These are phyloP conservation scores for Coemansia sp. DNA, from an alignment of 192 early-diverging fungal species.

Conservation along the genomic window DNA sequence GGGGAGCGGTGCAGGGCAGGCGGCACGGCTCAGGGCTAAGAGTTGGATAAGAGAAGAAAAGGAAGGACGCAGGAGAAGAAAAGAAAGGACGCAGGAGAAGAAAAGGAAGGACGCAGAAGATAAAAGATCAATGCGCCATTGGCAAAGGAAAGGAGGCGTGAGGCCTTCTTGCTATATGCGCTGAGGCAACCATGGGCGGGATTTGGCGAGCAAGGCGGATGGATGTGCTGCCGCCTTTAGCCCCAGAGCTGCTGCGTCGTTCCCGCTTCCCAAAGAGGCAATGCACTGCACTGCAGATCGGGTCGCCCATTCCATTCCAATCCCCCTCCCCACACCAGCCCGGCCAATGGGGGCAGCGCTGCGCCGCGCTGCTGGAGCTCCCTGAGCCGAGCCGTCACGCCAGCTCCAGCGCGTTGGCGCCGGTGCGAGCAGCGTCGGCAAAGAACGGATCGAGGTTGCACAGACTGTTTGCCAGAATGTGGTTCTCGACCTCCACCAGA, in stretches of 20 bases:
- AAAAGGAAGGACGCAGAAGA: too few relatives aligned
- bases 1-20: too few relatives aligned
- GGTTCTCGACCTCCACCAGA: constrained; percentile 25
- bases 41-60: too few relatives aligned
- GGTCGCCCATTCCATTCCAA: not conserved
- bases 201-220: not conserved
- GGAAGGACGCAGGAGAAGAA: too few relatives aligned
- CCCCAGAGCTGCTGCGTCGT: not conserved
- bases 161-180: too few relatives aligned
- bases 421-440: not conserved
- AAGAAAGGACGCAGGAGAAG: too few relatives aligned
- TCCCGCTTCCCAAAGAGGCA: not conserved
- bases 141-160: too few relatives aligned
- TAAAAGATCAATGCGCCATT: too few relatives aligned
- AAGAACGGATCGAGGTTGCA: constrained; percentile 11
- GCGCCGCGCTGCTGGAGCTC: not conserved
- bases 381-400: not conserved
- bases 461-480: constrained; percentile 14
- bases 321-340: not conserved
- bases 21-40: too few relatives aligned
- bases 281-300: not conserved
- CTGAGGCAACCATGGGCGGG: too few relatives aligned
- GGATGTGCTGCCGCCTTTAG: not conserved
- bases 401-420: not conserved
- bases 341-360: not conserved